Base-by-base conservation (phyloP, 2,329 filamentous ascomycete genomes). In the Shiraia sp. region DNA sequence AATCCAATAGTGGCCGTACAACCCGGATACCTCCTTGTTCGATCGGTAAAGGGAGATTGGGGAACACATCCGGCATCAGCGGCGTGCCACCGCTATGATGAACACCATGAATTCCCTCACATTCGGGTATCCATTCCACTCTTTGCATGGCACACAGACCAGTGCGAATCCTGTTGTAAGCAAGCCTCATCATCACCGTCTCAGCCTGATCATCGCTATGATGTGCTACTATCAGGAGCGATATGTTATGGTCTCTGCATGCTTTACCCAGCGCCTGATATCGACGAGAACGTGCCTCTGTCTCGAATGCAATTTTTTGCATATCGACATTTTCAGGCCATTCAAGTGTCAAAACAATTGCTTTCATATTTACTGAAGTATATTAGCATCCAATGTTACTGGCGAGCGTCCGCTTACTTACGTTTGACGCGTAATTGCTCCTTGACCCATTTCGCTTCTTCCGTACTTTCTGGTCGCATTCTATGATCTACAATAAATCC, bases 131-230 rank as follows among this genome's bases (percentile, higher is more conserved):
- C 31, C 81, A 79, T 19, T 79, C 76, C 13, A 79, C 74, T 3
- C 74, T 57, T 8, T 76, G 78, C 57, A 95, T 93, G 3, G 87
- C 90, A 12, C 77, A 74, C 22, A 96, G 73, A 0, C 88, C 90
- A n/a, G 79, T 73, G n/a, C 81, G 80, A 2, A 79, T 73, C 57
- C 89, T 86, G 0, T 85, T 83, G 3, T 76, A 75, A 7, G 85
- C 69, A 25, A 97, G 69, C 29, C 93, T 81, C 83, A 90, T 87
- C 34, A 97, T 71, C 3, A 95, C 78, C 0, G 91, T 96, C 72
- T 99, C 93, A 41, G 90, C 87, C 61, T 93, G 89, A 59, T 99
- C 93, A 59, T 96, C 91, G 48, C 80, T 76, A 65, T 99, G 93
- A 63, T 99, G 93, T 3, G 86, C 93, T 19, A 95, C 73, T 27